Evolutionary conservation across 805 yeast species (phyloP).

Genomic region (Metschnikowia matae): DNA sequence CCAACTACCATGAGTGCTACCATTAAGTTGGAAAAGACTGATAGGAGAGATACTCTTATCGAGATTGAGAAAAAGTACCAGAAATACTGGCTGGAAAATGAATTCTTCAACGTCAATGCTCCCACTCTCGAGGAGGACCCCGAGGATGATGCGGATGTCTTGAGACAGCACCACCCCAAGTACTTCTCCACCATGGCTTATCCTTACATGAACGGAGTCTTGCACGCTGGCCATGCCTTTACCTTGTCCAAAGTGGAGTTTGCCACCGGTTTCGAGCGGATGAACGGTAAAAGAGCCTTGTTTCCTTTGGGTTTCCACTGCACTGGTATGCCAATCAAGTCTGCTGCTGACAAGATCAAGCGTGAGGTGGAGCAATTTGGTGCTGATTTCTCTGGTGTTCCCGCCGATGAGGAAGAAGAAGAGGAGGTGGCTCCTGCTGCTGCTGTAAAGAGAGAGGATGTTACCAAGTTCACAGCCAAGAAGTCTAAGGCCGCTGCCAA

Average conservation of each 20-base stretch:
- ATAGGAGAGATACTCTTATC: conserved; percentile 91
- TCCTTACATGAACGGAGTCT: conserved; percentile 98
- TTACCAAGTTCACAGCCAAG: conserved; percentile 86
- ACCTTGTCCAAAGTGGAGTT: conserved; percentile 92
- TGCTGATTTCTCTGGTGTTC: conserved; percentile 64
- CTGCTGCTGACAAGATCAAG: conserved; percentile 91
- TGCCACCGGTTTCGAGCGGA: conserved; percentile 88
- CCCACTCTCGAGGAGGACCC: conserved; percentile 66
- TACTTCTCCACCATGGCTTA: conserved; percentile 93
- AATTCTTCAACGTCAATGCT: conserved; percentile 82
- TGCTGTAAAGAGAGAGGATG: conserved; percentile 56
- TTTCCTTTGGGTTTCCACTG: conserved; percentile 98
- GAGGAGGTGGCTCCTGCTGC: conserved; percentile 28
- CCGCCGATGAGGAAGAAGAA: conserved; percentile 54
- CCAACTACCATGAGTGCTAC: conserved; percentile 34
- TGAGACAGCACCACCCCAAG: conserved; percentile 79
- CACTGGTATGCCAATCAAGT: conserved; percentile 97
- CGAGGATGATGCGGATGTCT: conserved; percentile 52
- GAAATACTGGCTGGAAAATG: conserved; percentile 80
- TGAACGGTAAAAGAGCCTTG: conserved; percentile 87
- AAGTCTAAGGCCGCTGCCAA: conserved; percentile 93
- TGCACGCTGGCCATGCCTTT: conserved; percentile 97
- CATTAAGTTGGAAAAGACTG: conserved; percentile 57
- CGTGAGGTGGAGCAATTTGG: conserved; percentile 94
- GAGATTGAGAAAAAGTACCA: conserved; percentile 88